phyloP scores from a whole-genome alignment of 345 rosid species.

The Rhizophora mangle region DNA sequence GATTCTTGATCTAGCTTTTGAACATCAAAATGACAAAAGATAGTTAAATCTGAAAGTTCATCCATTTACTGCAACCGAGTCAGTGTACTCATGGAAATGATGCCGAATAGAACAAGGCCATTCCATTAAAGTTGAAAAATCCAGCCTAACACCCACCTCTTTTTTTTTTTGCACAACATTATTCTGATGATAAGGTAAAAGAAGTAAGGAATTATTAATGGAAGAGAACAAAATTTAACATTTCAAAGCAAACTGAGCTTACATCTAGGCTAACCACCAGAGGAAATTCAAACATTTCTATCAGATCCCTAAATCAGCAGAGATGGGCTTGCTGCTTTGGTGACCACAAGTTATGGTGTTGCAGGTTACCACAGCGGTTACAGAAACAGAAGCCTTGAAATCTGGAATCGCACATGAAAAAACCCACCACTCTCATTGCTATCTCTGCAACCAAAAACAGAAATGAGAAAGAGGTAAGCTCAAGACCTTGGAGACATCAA shows the following conservation, averaged over 20 bases:
- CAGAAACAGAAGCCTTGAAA: conserved; percentile 22
- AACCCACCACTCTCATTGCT: conserved; percentile 14
- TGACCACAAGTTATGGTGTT: conserved; percentile 21
- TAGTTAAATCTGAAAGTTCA: conserved; percentile 2
- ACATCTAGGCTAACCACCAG: conserved; percentile 16
- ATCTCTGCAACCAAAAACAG: conserved; percentile 33
- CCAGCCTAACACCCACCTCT: conserved; percentile 5
- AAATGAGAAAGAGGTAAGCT: neutral
- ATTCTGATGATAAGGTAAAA: conserved; percentile 29
- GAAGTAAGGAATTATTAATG: conserved; percentile 22
- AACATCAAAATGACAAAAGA: neutral
- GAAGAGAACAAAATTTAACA: conserved; percentile 31
- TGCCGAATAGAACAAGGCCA: conserved; percentile 21
- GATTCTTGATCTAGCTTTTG: conserved; percentile 6
- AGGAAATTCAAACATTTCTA: conserved; percentile 25
- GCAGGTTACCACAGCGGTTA: conserved; percentile 21
- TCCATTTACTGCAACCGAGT: conserved; percentile 9
- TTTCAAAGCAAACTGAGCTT: conserved; percentile 29
- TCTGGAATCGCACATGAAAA: neutral
- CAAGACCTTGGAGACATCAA: neutral
- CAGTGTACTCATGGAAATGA: conserved; percentile 10
- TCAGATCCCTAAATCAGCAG: conserved; percentile 30
- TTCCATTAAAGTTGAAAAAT: conserved; percentile 20
- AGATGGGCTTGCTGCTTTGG: conserved; percentile 10
- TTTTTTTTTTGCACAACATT: conserved; percentile 32